Conservation (phyloP, 225 moss, liverwort and hornwort genomes). For the Pseudoscleropodium purum region DNA sequence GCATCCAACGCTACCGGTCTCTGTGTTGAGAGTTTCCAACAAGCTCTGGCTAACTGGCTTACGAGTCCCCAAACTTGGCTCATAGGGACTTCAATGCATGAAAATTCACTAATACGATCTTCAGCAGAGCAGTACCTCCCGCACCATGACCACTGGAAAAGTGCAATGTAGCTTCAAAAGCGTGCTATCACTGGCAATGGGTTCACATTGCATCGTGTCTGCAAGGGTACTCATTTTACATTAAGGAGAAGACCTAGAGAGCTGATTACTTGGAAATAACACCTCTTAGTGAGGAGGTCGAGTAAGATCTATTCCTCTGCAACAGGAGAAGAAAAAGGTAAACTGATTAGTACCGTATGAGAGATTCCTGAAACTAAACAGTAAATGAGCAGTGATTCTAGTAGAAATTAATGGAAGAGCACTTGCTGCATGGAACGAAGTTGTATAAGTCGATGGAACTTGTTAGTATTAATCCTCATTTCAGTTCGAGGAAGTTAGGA, state of each 20-base stretch:
- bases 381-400: not conserved
- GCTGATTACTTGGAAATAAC: not conserved
- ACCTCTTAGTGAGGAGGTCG: constrained; percentile 7
- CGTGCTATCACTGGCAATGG: not conserved
- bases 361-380: not conserved
- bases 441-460: not conserved
- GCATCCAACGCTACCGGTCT: not conserved
- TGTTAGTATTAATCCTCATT: not conserved
- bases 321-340: not conserved
- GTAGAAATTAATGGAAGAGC: not conserved
- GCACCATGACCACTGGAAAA: not conserved
- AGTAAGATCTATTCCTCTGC: constrained; percentile 42
- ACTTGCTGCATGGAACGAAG: not conserved
- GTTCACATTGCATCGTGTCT: constrained; percentile 1
- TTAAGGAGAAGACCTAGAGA: not conserved
- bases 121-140: not conserved
- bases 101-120: not conserved
- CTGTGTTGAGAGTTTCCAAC: not conserved
- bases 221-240: constrained; percentile 7
- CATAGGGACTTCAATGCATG: not conserved
- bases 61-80: not conserved
- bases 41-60: not conserved
- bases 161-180: not conserved
- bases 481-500: not conserved
- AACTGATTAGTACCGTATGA: not conserved